These are phyloP conservation scores for Grammothele lineata DNA, from an alignment of 768 basidiomycete species.

Conservation along the genomic window DNA sequence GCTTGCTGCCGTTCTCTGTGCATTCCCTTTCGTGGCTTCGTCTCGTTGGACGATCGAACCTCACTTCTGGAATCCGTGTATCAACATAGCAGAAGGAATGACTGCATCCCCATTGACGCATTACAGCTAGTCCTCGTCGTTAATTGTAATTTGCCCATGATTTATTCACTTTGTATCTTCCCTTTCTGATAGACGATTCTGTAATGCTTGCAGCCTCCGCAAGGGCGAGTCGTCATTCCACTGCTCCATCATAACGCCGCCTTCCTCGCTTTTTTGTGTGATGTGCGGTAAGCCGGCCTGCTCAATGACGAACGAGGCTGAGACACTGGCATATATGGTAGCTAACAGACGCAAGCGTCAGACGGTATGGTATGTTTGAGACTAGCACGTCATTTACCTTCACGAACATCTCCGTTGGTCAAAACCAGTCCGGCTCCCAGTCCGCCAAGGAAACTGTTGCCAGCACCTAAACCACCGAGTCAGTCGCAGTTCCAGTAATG, in stretches of 20 bases:
- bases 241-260: conserved; percentile 24
- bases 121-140: too few species aligned
- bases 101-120: conserved; percentile 15
- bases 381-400: conserved; percentile 45
- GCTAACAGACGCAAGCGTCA: conserved; percentile 39
- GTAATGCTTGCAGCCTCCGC: conserved; percentile 46
- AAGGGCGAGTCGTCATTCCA: conserved; percentile 76
- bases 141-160: conserved; percentile 20
- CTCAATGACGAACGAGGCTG: conserved; percentile 81
- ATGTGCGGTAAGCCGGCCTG: conserved; percentile 71
- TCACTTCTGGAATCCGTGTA: conserved; percentile 12
- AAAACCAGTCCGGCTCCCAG: conserved; percentile 67
- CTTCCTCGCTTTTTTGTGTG: conserved; percentile 23
- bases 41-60: conserved; percentile 8
- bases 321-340: conserved; percentile 68
- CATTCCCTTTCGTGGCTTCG: neutral
- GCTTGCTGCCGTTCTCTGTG: neutral
- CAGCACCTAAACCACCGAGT: conserved; percentile 60
- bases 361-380: too few species aligned
- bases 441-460: conserved; percentile 86
- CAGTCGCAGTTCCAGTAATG: conserved; percentile 4
- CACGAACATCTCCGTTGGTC: conserved; percentile 51
- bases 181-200: conserved; percentile 10
- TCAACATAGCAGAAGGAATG: conserved; percentile 11
- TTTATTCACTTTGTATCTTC: conserved; percentile 20